Evolutionary conservation across 495 filamentous ascomycete species (phyloP).

Genomic region (Letharia lupina): DNA sequence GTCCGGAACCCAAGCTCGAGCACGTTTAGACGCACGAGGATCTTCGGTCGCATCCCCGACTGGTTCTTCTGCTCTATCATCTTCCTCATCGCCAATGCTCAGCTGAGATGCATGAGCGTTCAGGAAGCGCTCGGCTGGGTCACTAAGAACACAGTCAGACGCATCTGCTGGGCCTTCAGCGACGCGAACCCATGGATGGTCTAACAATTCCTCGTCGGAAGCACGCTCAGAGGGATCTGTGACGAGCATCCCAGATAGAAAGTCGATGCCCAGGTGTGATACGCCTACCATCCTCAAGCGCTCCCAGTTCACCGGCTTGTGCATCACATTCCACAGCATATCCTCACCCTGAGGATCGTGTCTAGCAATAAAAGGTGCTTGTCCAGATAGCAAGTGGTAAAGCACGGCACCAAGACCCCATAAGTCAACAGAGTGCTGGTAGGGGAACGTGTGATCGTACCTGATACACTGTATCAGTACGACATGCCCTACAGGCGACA

Average conservation of each 20-base stretch:
- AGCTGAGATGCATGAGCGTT: slow-evolving; percentile 43
- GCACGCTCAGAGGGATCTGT: slow-evolving; percentile 61
- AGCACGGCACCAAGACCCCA: slow-evolving; percentile 92
- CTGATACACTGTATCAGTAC: slow-evolving; percentile 28
- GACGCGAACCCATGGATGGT: slow-evolving; percentile 55
- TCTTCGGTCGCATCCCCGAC: slow-evolving; percentile 35
- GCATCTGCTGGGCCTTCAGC: slow-evolving; percentile 36
- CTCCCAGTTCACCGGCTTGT: slow-evolving; percentile 50
- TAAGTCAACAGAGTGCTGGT: slow-evolving; percentile 83
- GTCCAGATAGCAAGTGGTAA: slow-evolving; percentile 66
- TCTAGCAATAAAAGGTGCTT: slow-evolving; percentile 79
- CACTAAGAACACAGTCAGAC: slow-evolving; percentile 28
- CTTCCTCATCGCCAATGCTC: slow-evolving; percentile 44
- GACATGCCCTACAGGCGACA: neutral
- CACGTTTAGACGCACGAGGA: slow-evolving; percentile 21
- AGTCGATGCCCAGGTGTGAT: slow-evolving; percentile 57
- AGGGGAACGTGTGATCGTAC: slow-evolving; percentile 47
- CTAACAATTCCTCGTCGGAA: slow-evolving; percentile 52
- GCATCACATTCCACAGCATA: slow-evolving; percentile 48
- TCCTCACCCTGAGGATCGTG: slow-evolving; percentile 34
- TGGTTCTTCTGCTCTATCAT: slow-evolving; percentile 30
- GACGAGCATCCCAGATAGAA: slow-evolving; percentile 68
- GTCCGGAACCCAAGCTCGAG: neutral
- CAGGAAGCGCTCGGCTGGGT: slow-evolving; percentile 44
- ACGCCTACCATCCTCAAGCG: slow-evolving; percentile 48